phyloP scores from a whole-genome alignment of 768 basidiomycete genomes.

The Tulasnella sp. region DNA sequence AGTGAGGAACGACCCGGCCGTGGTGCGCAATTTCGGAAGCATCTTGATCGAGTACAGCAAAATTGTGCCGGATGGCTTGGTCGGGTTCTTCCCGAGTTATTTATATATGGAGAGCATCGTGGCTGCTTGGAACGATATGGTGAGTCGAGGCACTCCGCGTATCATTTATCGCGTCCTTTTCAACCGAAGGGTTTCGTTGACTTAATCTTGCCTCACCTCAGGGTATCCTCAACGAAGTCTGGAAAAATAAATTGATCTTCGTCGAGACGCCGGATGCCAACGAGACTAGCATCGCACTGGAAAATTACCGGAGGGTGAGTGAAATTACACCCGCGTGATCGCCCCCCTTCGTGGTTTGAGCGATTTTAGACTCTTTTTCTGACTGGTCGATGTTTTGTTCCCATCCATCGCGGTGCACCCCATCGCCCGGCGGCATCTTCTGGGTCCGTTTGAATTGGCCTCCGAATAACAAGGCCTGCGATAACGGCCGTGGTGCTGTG shows the following conservation, averaged over 20 bases:
- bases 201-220: slow-evolving; percentile 43
- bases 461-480: slow-evolving; percentile 72
- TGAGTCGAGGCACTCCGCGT: slow-evolving; percentile 46
- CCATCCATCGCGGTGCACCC: neutral
- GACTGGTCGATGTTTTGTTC: neutral
- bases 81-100: slow-evolving; percentile 99
- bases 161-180: neutral
- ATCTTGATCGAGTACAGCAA: slow-evolving; percentile 98
- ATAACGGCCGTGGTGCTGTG: slow-evolving; percentile 97
- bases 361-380: neutral
- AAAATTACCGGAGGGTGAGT: slow-evolving; percentile 90
- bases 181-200: neutral
- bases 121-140: slow-evolving; percentile 99
- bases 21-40: slow-evolving; percentile 97
- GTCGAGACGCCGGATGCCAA: slow-evolving; percentile 99
- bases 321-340: neutral
- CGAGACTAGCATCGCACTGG: slow-evolving; percentile 96
- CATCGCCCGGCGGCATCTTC: slow-evolving; percentile 15
- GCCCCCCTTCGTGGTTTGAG: neutral
- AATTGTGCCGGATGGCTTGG: slow-evolving; percentile 96
- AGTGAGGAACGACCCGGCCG: slow-evolving; percentile 98
- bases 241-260: slow-evolving; percentile 99
- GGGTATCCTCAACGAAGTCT: slow-evolving; percentile 99
- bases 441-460: slow-evolving; percentile 33
- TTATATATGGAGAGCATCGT: slow-evolving; percentile 99